Percentiles rank a stretch among this genome's conserved stretches.
Evolutionary conservation across 1,284 basidiomycete species (phyloP).

Genomic region (Cystobasidium slooffiae): DNA sequence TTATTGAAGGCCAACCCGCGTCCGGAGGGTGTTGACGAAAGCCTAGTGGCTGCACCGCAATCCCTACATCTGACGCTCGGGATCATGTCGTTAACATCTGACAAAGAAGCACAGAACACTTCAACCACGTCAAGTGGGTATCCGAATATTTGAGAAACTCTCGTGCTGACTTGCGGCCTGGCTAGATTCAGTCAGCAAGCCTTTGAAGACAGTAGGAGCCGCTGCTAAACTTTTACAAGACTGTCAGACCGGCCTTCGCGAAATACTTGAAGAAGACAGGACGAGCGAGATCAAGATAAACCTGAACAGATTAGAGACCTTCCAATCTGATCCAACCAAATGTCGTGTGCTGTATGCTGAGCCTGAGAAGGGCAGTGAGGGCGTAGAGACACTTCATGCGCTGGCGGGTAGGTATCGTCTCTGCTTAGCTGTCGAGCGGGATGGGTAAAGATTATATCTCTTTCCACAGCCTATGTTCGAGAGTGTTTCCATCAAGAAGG

Average conservation of each 20-base stretch:
- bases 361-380: slow-evolving; percentile 33
- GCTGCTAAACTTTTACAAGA: slow-evolving; percentile 29
- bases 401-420: slow-evolving; percentile 15
- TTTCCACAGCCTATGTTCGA: slow-evolving; percentile 16
- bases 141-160: no score
- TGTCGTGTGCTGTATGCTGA: slow-evolving; percentile 40
- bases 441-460: background rate
- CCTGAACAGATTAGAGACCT: slow-evolving; percentile 17
- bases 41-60: slow-evolving; percentile 17
- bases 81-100: slow-evolving; percentile 21
- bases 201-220: slow-evolving; percentile 7
- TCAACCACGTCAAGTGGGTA: no score
- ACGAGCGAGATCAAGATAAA: slow-evolving; percentile 1
- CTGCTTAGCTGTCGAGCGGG: background rate
- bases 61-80: slow-evolving; percentile 31
- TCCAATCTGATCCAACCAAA: slow-evolving; percentile 29
- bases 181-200: background rate
- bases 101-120: background rate
- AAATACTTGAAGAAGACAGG: background rate
- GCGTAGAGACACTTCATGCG: slow-evolving; percentile 19
- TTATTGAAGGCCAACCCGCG: slow-evolving; percentile 14
- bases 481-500: slow-evolving; percentile 24
- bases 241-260: slow-evolving; percentile 13
- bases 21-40: slow-evolving; percentile 34
- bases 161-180: background rate